Conservation (phyloP, 306 rosid genomes). For the Cucumis cinereus region DNA sequence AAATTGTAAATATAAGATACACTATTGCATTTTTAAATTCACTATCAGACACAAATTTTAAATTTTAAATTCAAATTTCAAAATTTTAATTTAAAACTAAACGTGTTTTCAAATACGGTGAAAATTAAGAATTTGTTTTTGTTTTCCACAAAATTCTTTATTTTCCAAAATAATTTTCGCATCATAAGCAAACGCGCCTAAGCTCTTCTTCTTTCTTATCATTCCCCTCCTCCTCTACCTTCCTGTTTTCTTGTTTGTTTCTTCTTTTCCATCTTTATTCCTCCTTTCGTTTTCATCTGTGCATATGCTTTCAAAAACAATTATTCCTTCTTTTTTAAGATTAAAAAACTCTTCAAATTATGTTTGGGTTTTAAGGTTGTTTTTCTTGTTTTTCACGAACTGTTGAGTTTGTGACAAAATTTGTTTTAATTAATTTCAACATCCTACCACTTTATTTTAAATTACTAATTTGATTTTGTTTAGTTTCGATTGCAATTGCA, state of each 20-base stretch:
- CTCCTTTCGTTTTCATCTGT: background rate
- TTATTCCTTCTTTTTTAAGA: background rate
- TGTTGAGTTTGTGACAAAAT: background rate
- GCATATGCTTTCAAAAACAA: background rate
- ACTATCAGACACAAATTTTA: too few species aligned
- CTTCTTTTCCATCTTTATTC: background rate
- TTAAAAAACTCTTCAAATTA: background rate
- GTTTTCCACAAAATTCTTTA: too few species aligned
- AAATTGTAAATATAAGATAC: too few species aligned
- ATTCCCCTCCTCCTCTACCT: background rate
- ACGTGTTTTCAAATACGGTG: too few species aligned
- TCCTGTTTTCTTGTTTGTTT: background rate
- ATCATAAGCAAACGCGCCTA: too few species aligned
- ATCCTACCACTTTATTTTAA: background rate
- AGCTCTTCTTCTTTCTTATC: background rate
- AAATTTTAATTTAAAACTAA: too few species aligned
- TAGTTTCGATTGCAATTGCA: too few species aligned
- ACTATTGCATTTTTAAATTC: too few species aligned
- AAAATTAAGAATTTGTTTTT: too few species aligned
- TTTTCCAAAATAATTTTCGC: too few species aligned
- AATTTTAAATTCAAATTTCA: too few species aligned
- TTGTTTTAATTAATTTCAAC: background rate
- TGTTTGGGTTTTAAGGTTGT: background rate
- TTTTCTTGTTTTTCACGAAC: background rate
- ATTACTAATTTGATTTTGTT: background rate